Conservation (phyloP, 139 green algal species). For the Penium margaritaceum region DNA sequence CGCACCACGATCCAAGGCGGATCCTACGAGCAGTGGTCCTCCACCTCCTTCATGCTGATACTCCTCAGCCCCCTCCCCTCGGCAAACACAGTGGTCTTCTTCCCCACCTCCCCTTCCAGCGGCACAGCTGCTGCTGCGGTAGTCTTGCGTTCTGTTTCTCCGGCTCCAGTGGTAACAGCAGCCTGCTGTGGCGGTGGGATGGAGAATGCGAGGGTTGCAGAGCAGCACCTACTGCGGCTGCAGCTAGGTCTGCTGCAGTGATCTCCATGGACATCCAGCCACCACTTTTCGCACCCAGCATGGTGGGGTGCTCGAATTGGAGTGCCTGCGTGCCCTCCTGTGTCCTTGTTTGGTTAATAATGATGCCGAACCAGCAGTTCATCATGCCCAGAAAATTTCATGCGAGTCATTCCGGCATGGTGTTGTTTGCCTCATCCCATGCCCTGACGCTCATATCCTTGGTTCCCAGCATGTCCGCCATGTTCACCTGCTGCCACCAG, state of each 20-base stretch:
- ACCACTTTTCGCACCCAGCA: conserved; percentile 45
- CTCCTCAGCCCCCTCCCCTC: conserved; percentile 6
- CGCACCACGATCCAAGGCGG: conserved; percentile 85
- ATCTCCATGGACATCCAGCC: conserved; percentile 55
- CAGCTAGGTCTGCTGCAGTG: no score
- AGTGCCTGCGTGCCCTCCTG: conserved; percentile 45
- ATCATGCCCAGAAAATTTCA: conserved; percentile 89
- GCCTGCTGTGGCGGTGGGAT: no score
- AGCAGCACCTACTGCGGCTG: no score
- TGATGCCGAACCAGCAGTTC: conserved; percentile 74
- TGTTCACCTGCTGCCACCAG: conserved; percentile 10
- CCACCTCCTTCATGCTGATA: conserved; percentile 68
- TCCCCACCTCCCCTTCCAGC: no score
- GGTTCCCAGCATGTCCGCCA: background rate
- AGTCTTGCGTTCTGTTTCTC: no score
- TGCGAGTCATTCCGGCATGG: conserved; percentile 49
- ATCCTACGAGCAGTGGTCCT: conserved; percentile 61
- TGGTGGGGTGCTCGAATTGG: conserved; percentile 73
- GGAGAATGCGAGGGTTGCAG: no score
- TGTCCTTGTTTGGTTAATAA: conserved; percentile 22
- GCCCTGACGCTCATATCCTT: conserved; percentile 37
- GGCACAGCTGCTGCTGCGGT: no score
- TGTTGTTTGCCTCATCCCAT: conserved; percentile 47
- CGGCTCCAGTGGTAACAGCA: no score
- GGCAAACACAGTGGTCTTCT: no score